Evolutionary conservation across 192 early-diverging fungal species (phyloP), one percentile per base, ranked within the genome.

Genomic region (Coemansia sp.): DNA sequence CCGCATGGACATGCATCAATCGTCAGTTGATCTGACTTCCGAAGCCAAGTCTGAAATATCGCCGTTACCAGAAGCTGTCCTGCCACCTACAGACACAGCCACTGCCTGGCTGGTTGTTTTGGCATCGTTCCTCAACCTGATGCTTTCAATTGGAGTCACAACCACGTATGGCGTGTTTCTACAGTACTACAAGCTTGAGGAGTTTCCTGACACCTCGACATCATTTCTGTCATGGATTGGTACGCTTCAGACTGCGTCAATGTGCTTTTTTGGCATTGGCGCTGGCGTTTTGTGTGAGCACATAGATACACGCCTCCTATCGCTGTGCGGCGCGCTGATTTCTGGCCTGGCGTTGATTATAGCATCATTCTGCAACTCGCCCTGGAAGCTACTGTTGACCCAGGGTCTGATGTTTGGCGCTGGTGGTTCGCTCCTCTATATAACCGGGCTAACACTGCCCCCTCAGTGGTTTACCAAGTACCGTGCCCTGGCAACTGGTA

Each of bases 331-430:
- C 1, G 46, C 55, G 11, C 18, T 74, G 5, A 15, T 64, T 11
- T 23, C 68, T 0, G 70, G 66, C 2, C 15, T 58, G 4, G 50
- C 68, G 46, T 28, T 74, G 21, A 17, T 80, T 3, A 46, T 63
- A 14, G 67, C 77, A 0, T 74, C 72, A 1, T 38, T 56, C 3
- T 71, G 79, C 56, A 70, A 46, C 2, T 21, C 76, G 50, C 67
- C 86, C 0, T 83, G 84, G 77, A 85, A 86, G 20, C 65, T 92
- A 4, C 75, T 89, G 23, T 50, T 91, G 28, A 85, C 91, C 1
- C 91, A 92, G 64, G 88, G 89, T 3, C 60, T 92, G 6, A 51
- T 94, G 54, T 89, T 87, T 74, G 93, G 91, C 8, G 58, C 87
- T 15, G 86, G 88, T 11, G 74, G 78, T 5, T 84, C 83, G 6